Conservation (phyloP, 2,329 filamentous ascomycete species). For the Paracamarosporium sp. region DNA sequence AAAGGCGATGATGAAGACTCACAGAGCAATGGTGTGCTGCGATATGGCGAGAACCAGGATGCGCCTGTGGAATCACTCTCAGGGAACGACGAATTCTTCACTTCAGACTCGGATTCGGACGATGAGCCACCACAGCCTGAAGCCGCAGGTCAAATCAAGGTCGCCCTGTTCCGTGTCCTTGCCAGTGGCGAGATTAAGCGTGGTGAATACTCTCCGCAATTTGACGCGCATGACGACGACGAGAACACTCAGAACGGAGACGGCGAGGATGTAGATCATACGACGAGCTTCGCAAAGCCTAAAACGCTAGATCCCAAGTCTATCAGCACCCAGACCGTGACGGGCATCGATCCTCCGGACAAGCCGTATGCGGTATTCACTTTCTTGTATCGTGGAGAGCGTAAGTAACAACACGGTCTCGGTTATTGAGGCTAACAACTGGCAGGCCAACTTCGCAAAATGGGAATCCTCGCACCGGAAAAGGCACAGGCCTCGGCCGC, state of each 20-base stretch:
- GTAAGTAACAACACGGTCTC: slow-evolving; percentile 63
- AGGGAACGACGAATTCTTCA: slow-evolving; percentile 70
- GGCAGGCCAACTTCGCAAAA: slow-evolving; percentile 90
- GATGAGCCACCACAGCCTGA: slow-evolving; percentile 89
- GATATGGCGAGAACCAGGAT: slow-evolving; percentile 79
- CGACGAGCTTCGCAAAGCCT: slow-evolving; percentile 95
- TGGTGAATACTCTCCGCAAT: slow-evolving; percentile 97
- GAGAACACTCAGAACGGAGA: slow-evolving; percentile 66
- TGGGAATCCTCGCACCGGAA: slow-evolving; percentile 79
- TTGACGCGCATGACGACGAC: slow-evolving; percentile 94
- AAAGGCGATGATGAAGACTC: slow-evolving; percentile 56
- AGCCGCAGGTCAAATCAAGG: slow-evolving; percentile 96
- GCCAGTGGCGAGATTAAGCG: slow-evolving; percentile 97
- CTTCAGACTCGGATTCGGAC: slow-evolving; percentile 73
- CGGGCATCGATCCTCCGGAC: slow-evolving; percentile 93
- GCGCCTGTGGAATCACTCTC: slow-evolving; percentile 76
- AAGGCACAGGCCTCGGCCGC: slow-evolving; percentile 69
- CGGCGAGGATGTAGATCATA: slow-evolving; percentile 90
- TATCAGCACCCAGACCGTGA: slow-evolving; percentile 99
- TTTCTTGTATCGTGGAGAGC: slow-evolving; percentile 95
- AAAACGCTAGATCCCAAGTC: slow-evolving; percentile 96
- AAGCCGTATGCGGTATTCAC: slow-evolving; percentile 97
- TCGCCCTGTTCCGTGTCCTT: slow-evolving; percentile 92
- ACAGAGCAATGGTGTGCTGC: slow-evolving; percentile 66
- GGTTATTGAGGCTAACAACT: slow-evolving; percentile 16